Conservation (phyloP, 2,329 filamentous ascomycete genomes). For the Mycocentrospora acerina region DNA sequence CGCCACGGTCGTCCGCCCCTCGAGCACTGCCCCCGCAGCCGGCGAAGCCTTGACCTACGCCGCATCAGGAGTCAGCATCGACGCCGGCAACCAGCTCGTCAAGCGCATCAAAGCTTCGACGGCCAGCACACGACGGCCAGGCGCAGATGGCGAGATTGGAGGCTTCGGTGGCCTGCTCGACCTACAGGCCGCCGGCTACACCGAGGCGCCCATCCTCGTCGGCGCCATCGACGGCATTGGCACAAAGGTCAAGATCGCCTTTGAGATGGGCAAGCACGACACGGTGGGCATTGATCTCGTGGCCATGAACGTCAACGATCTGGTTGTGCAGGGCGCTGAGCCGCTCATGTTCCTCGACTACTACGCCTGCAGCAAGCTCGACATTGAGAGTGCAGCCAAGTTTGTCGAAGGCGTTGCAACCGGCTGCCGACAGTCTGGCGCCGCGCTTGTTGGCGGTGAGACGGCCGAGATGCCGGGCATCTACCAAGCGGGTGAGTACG, state of each 20-base stretch:
- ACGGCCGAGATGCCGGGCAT: constrained; percentile 98
- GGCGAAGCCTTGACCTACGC: constrained; percentile 74
- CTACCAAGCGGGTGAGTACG: constrained; percentile 86
- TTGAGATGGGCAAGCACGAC: constrained; percentile 84
- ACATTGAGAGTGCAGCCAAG: constrained; percentile 73
- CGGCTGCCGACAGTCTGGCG: constrained; percentile 81
- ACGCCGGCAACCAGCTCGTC: constrained; percentile 90
- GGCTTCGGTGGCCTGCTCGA: constrained; percentile 91
- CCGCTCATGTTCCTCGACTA: constrained; percentile 97
- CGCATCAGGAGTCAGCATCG: constrained; percentile 88
- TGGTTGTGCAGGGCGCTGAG: constrained; percentile 93
- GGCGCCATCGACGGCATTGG: constrained; percentile 95
- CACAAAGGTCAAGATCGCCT: constrained; percentile 95
- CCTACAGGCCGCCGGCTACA: constrained; percentile 72
- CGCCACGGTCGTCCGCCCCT: constrained; percentile 42
- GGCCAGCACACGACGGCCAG: constrained; percentile 78
- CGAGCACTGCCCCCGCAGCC: constrained; percentile 15
- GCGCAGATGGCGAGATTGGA: constrained; percentile 90
- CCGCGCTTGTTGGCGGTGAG: constrained; percentile 93
- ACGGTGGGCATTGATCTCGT: constrained; percentile 96
- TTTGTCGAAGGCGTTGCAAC: constrained; percentile 90
- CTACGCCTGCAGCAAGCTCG: constrained; percentile 88
- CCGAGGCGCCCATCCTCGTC: constrained; percentile 77
- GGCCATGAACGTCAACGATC: constrained; percentile 98
- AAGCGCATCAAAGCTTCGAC: constrained; percentile 89